Conservation (phyloP, 208 protist species). For the Zelonia costaricensis region DNA sequence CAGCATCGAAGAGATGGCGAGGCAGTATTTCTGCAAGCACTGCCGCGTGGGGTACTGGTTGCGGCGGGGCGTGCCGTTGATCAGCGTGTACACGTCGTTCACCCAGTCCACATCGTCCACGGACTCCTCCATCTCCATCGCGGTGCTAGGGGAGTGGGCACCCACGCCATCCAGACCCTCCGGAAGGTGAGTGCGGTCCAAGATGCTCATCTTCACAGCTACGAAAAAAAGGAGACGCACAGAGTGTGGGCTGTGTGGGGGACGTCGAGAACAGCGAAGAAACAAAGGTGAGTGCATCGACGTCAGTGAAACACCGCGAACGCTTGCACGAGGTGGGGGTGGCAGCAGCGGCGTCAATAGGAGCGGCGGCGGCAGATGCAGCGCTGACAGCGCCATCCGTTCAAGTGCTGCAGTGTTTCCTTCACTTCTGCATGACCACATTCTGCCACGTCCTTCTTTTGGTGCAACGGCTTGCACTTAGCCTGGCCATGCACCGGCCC, state of each 20-base stretch:
- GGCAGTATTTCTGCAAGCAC: conserved; percentile 19
- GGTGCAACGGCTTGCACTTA: too few relatives aligned
- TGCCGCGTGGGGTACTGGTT: conserved; percentile 9
- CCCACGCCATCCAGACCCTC: conserved; percentile 3
- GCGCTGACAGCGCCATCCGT: too few relatives aligned
- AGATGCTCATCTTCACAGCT: conserved; percentile 12
- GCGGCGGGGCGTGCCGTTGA: conserved; percentile 18
- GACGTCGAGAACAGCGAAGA: background rate
- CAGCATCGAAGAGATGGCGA: conserved; percentile 6
- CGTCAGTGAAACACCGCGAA: too few relatives aligned
- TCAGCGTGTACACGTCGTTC: conserved; percentile 36
- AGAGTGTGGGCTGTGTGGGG: too few relatives aligned
- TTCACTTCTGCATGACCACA: too few relatives aligned
- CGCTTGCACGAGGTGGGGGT: too few relatives aligned
- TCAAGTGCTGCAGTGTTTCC: too few relatives aligned
- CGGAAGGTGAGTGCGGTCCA: conserved; percentile 14
- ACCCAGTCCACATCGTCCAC: conserved; percentile 44
- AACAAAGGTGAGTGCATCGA: background rate
- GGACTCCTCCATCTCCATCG: conserved; percentile 19
- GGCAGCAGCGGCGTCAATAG: too few relatives aligned
- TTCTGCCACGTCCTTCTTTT: too few relatives aligned
- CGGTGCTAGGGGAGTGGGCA: conserved; percentile 1
- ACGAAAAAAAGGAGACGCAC: background rate
- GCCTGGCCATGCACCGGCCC: too few relatives aligned
- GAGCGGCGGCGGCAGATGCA: too few relatives aligned